Evolutionary conservation across 345 rosid species (phyloP), one percentile per base, ranked within the genome.

Genomic region (Mercurialis annua): DNA sequence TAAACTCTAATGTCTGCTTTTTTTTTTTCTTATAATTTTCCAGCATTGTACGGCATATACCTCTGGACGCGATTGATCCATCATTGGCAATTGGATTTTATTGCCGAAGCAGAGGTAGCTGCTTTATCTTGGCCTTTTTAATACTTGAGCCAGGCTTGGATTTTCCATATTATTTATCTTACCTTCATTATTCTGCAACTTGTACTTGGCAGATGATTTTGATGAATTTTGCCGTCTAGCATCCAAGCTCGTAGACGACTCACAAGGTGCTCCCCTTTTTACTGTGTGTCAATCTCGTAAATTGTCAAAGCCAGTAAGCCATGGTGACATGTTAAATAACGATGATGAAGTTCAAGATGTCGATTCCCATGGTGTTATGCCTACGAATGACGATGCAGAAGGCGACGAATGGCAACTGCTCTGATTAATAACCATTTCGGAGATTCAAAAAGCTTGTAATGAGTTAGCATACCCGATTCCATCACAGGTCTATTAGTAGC

Each of bases 1-100:
- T 38, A 58, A 38, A 43, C 50, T 50, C 38, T 20, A 14, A 38
- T 36, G n/a, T 44, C 48, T 11, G 47, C 16, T 16, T 6, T 17
- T 2, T 1, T 3, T 9, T 29, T 24, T 21, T 54, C 10, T 26
- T 62, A 58, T 51, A 15, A 64, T 54, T 80, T 21, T 70, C 49
- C 85, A 93, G 98, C 43, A 42, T 75, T 16, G 65, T 83, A 31
- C 81, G 86, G 68, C 84, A 87, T 74, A 82, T 91, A 62, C 85
- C 87, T 12, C 71, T 93, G 64, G 90, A 85, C 55, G 82, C 81
- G 16, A 84, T 93, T 16, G 98, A 93, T 84, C 88, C 97, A 59
- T 91, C 99, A 18, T 66, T 91, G 67, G 99, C 99, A 36, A 79
- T 94, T 4, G 97, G 97, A 61, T 94, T 94, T 73, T 91, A 91